These are phyloP conservation scores for Venturia aucupariae DNA, from an alignment of 2,329 filamentous ascomycete genomes.

Conservation along the genomic window DNA sequence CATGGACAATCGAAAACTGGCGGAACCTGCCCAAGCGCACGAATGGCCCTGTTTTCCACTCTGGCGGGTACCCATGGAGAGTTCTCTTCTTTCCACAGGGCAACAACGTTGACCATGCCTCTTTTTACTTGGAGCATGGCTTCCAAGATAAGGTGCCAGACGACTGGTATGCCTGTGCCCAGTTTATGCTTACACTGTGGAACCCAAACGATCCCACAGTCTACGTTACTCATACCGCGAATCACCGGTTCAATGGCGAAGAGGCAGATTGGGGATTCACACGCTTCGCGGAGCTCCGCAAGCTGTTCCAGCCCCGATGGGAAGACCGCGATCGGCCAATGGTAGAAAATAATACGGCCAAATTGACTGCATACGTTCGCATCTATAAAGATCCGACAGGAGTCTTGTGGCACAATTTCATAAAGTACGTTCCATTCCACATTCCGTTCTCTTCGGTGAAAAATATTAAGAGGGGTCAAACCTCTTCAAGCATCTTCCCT, in stretches of 20 bases:
- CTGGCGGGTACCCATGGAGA: slow-evolving; percentile 84
- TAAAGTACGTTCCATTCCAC: slow-evolving; percentile 42
- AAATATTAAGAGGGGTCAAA: neutral
- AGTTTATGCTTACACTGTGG: slow-evolving; percentile 90
- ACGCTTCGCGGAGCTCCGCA: slow-evolving; percentile 80
- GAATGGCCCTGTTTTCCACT: slow-evolving; percentile 80
- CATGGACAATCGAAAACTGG: slow-evolving; percentile 87
- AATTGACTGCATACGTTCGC: slow-evolving; percentile 74
- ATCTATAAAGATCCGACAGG: slow-evolving; percentile 81
- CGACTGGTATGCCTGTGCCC: slow-evolving; percentile 93
- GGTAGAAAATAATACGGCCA: slow-evolving; percentile 66
- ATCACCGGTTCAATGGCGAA: slow-evolving; percentile 90
- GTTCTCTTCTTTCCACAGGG: slow-evolving; percentile 92
- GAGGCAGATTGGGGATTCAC: slow-evolving; percentile 99
- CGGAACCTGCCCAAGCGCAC: slow-evolving; percentile 65
- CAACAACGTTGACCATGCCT: slow-evolving; percentile 88
- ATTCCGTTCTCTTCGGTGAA: neutral
- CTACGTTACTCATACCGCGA: slow-evolving; percentile 66
- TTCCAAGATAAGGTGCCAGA: slow-evolving; percentile 74
- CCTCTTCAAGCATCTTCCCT: neutral
- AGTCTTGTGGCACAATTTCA: slow-evolving; percentile 83
- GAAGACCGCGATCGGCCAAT: slow-evolving; percentile 61
- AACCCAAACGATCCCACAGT: slow-evolving; percentile 88
- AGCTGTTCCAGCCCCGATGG: slow-evolving; percentile 72
- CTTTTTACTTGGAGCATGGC: slow-evolving; percentile 93